Evolutionary conservation across 2,329 filamentous ascomycete species (phyloP), one percentile per base, ranked within the genome.

Genomic region (Colletotrichum lentis): DNA sequence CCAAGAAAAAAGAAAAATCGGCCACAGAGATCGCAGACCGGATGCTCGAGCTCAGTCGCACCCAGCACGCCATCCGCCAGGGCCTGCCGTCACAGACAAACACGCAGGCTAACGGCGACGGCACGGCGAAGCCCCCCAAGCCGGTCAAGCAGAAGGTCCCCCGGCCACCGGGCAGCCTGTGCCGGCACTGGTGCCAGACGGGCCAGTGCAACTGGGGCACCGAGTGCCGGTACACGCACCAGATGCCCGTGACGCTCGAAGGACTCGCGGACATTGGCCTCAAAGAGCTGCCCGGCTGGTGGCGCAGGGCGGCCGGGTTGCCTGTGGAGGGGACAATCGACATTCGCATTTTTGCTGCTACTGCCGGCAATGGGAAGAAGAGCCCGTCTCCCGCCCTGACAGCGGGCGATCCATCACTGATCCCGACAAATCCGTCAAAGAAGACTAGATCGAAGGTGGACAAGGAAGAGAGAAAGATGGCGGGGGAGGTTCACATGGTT

Each of bases 171-270:
- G 62, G 49, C 70, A 70, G 46, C 31, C 74, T 75, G 73, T 85
- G 84, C 73, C 79, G 80, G 14, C 77, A 82, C 73, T 87, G 83
- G 83, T 85, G 83, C 73, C 77, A 78, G 59, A 75, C 80, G 47
- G 84, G 84, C 7, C 78, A 74, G 14, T 87, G 85, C 74, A 80
- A 77, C 71, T 85, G 78, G 75, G 81, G 79, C 3, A 57, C 65
- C 7, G 70, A 74, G 10, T 87, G 85, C 74, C 77, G 77, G 4
- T 83, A 79, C 73, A 70, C 72, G 54, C 85, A 87, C 73, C 73
- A 72, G 66, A 85, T 86, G 83, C 85, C 84, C 3, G 72, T 72
- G 67, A 82, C 80, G 0, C 37, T 67, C 5, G 75, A 75, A 18
- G 82, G 79, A 1, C 79, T 85, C 7, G 72, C 71, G 10, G 76